Conservation (phyloP, 208 protist genomes). For the Trypanosoma brucei region DNA sequence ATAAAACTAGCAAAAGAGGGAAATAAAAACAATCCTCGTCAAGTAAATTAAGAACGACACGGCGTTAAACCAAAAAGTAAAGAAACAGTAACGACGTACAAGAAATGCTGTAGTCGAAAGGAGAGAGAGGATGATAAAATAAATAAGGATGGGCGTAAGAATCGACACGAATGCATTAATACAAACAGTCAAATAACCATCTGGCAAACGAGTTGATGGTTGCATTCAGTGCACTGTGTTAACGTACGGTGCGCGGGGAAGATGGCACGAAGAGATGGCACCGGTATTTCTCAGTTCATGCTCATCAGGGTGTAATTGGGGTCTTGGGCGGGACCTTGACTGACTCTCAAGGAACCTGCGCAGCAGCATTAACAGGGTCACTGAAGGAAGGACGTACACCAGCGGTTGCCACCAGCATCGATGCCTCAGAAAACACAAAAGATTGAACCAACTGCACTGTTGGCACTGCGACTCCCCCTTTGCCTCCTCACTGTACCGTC, state of each 20-base stretch:
- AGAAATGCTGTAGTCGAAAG: no score
- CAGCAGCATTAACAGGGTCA: conserved; percentile 4
- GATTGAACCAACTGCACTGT: conserved; percentile 23
- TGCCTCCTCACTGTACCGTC: conserved; percentile 36
- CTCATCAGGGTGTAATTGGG: neutral
- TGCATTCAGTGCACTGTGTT: neutral
- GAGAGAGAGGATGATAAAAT: no score
- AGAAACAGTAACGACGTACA: no score
- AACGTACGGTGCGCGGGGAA: neutral
- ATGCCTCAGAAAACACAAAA: conserved; percentile 17
- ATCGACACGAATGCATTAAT: no score
- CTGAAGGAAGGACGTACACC: conserved; percentile 1
- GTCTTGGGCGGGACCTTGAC: neutral
- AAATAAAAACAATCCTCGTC: no score
- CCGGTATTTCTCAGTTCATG: neutral
- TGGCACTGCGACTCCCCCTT: conserved; percentile 17
- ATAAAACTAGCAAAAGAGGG: no score
- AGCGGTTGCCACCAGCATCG: conserved; percentile 23
- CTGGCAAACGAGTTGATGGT: neutral
- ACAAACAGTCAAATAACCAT: neutral
- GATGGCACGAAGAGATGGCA: neutral
- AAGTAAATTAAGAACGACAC: no score
- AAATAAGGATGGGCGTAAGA: no score
- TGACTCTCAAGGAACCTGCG: neutral
- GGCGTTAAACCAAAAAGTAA: no score